phyloP scores from a whole-genome alignment of 2,329 filamentous ascomycete genomes.

The Penicillium freii region DNA sequence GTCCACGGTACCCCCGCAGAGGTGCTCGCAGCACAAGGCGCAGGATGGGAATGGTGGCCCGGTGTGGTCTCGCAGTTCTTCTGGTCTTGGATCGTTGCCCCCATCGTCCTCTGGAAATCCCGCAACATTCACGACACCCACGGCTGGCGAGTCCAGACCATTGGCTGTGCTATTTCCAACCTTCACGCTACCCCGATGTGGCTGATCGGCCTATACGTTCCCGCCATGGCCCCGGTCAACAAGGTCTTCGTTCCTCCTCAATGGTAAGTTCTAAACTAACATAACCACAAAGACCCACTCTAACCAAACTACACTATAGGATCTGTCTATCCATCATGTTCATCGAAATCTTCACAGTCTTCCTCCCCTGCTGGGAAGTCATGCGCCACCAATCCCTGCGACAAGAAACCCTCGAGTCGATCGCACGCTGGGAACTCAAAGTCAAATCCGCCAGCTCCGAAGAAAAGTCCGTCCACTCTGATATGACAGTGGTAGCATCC shows the following conservation, averaged over 20 bases:
- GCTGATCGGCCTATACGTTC: constrained; percentile 57
- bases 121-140: constrained; percentile 63
- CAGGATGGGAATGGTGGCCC: constrained; percentile 63
- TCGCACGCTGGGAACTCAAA: constrained; percentile 41
- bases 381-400: constrained; percentile 35
- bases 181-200: constrained; percentile 66
- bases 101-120: constrained; percentile 56
- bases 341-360: constrained; percentile 63
- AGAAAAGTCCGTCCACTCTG: constrained; percentile 30
- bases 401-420: constrained; percentile 37
- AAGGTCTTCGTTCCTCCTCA: constrained; percentile 58
- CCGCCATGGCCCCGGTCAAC: constrained; percentile 54
- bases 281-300: not conserved
- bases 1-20: constrained; percentile 48
- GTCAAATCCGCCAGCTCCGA: constrained; percentile 26
- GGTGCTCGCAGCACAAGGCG: constrained; percentile 35
- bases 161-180: constrained; percentile 48
- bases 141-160: constrained; percentile 65
- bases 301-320: constrained; percentile 6
- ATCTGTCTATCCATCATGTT: constrained; percentile 60
- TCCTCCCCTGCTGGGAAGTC: constrained; percentile 62
- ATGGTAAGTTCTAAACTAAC: constrained; percentile 38
- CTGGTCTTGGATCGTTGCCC: constrained; percentile 21
- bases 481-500: constrained; percentile 31
- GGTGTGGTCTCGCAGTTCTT: constrained; percentile 28